Evolutionary conservation across 306 rosid species (phyloP), one percentile per base, ranked within the genome.

Genomic region (Ochetophila trinervis): DNA sequence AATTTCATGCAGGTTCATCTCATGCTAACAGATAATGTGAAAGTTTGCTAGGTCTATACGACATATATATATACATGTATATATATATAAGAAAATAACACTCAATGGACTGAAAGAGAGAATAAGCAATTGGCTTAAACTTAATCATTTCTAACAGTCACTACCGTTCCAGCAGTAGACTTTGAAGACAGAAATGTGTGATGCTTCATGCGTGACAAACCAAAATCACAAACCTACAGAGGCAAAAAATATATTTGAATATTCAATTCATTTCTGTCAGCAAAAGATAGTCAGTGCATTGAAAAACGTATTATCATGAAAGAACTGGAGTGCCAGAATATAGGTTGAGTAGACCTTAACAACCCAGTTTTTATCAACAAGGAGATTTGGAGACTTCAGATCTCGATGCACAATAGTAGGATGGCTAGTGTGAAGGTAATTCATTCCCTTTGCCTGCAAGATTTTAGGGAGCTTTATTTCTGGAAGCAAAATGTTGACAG

Each of bases 91-190:
- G 65, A 57, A 22, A 35, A 8, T 6, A 15, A 15, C 11, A 15
- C 14, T 34, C n/a, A 18, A 36, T 1, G 17, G 37, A 23, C 45
- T 4, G 57, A 49, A 63, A 27, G 22, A 70, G 37, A 45, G 22
- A 64, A 50, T 24, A 4, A 9, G 18, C 4, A 9, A 20, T 22
- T 44, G 5, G 35, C 50, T 18, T 58, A 49, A 76, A 49, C 44
- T 47, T 65, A 37, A 53, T 53, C 53, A 60, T 16, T 21, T 71
- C 53, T 8, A 66, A 58, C 63, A 67, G 69, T 56, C 50, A 74
- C 77, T 90, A 94, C 99, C 88, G 99, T 94, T 88, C 99, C 99
- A 71, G 99, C 99, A 69, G 97, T 90, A 23, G 99, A 94, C 74
- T 94, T 90, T 1, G 99, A 94, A 55, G 99, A 94, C 52, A 94